These are phyloP conservation scores for Pseudofabraea citricarpa DNA, from an alignment of 2,329 filamentous ascomycete genomes.

Conservation along the genomic window DNA sequence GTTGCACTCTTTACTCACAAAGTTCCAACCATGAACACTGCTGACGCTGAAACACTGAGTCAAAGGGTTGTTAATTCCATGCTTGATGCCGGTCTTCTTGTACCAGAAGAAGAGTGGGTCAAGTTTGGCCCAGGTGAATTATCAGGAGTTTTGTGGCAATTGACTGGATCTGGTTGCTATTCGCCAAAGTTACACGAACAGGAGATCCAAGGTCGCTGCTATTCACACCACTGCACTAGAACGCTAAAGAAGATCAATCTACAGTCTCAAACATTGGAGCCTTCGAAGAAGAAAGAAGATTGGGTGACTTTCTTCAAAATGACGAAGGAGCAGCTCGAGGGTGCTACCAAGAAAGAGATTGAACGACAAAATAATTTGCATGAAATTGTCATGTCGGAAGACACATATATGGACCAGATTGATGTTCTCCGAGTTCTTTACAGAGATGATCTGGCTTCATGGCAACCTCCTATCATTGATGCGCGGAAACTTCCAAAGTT, in stretches of 20 bases:
- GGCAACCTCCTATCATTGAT: conserved; percentile 75
- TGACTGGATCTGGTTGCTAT: conserved; percentile 90
- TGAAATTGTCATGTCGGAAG: conserved; percentile 91
- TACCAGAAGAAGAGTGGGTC: conserved; percentile 95
- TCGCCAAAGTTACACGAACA: conserved; percentile 69
- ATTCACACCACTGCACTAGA: conserved; percentile 88
- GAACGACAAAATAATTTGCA: conserved; percentile 92
- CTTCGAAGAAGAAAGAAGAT: conserved; percentile 64
- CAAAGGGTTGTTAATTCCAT: conserved; percentile 74
- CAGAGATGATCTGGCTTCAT: conserved; percentile 68
- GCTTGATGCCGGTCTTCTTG: conserved; percentile 70
- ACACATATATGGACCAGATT: conserved; percentile 83
- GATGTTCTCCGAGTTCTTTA: conserved; percentile 84
- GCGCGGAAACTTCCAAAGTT: conserved; percentile 77
- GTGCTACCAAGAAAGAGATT: conserved; percentile 77
- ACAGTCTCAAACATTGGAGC: conserved; percentile 65
- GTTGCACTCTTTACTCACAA: conserved; percentile 89
- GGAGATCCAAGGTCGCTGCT: conserved; percentile 72
- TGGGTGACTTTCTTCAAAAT: conserved; percentile 90
- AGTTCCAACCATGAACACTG: conserved; percentile 97
- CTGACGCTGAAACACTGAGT: conserved; percentile 86
- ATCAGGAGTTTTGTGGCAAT: conserved; percentile 87
- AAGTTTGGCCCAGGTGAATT: conserved; percentile 79
- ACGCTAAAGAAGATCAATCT: conserved; percentile 94
- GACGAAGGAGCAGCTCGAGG: conserved; percentile 69